A percentile compares a stretch with the other conserved stretches of the same genome.
phyloP scores from a whole-genome alignment of 2,329 filamentous ascomycete species.

The Hypoxylon sp. region DNA sequence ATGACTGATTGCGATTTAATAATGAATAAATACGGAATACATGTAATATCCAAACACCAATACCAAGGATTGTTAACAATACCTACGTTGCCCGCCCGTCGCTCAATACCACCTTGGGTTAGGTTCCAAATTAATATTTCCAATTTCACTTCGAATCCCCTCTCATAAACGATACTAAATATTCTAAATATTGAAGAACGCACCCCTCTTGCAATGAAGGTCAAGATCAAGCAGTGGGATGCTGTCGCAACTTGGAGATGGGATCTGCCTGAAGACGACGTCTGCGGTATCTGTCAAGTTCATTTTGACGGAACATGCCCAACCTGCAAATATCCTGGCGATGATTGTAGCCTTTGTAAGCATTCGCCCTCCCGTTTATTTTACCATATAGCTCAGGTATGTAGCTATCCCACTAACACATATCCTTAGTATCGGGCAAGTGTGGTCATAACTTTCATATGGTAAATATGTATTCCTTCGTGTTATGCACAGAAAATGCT shows the following conservation, averaged over 20 bases:
- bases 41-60: too few species aligned
- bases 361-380: conserved; percentile 35
- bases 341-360: conserved; percentile 91
- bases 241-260: conserved; percentile 96
- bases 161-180: background rate
- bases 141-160: background rate
- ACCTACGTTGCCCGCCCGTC: too few species aligned
- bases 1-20: background rate
- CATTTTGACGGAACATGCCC: conserved; percentile 98
- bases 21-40: too few species aligned
- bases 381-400: too few species aligned
- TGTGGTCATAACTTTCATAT: conserved; percentile 99
- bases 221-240: conserved; percentile 92
- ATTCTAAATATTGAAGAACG: background rate
- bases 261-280: conserved; percentile 97
- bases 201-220: conserved; percentile 79
- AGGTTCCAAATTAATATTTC: too few species aligned
- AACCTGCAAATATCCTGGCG: conserved; percentile 96
- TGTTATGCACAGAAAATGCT: conserved; percentile 23
- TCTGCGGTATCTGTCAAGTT: conserved; percentile 97
- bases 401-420: conserved; percentile 19
- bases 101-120: too few species aligned
- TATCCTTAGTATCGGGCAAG: conserved; percentile 81
- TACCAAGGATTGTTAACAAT: conserved; percentile 7
- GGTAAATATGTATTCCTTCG: conserved; percentile 62